Evolutionary conservation across 345 rosid genomes (phyloP).

Genomic region (Capsella bursapastoris): DNA sequence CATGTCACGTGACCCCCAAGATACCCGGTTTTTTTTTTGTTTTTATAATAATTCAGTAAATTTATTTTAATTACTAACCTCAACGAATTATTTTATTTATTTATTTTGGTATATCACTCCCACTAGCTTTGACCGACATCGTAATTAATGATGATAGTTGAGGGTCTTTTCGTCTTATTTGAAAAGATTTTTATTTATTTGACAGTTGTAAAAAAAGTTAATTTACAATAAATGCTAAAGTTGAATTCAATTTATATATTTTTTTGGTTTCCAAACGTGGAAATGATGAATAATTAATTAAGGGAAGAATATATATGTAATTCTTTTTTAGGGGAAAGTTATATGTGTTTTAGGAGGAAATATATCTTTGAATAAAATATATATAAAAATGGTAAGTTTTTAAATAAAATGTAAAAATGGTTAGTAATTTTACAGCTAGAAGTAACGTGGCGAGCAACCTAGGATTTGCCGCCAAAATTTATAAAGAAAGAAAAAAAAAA

Average conservation of each 20-base stretch:
- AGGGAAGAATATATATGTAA: background rate
- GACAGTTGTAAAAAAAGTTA: too few species aligned
- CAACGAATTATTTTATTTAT: background rate
- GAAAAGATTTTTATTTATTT: too few species aligned
- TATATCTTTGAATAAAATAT: slow-evolving; percentile 9
- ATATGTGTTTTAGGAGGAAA: background rate
- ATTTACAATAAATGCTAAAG: background rate
- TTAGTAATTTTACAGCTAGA: slow-evolving; percentile 48
- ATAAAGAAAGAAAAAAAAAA: slow-evolving; percentile 37
- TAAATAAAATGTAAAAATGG: background rate
- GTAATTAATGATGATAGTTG: slow-evolving; percentile 27
- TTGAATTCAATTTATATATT: background rate
- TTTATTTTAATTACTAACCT: background rate
- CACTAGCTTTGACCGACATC: slow-evolving; percentile 40
- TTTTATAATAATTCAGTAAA: background rate
- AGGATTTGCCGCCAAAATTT: slow-evolving; percentile 73
- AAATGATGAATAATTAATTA: background rate
- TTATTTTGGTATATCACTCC: background rate
- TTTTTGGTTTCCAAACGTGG: background rate
- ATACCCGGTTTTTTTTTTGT: slow-evolving; percentile 57
- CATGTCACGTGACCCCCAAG: slow-evolving; percentile 85
- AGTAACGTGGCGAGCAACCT: slow-evolving; percentile 84
- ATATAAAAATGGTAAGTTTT: slow-evolving; percentile 8
- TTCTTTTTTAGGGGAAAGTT: background rate
- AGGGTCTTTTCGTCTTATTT: slow-evolving; percentile 26